These are phyloP conservation scores for Daedaleopsis nitida DNA, from an alignment of 768 basidiomycete genomes.

Conservation along the genomic window DNA sequence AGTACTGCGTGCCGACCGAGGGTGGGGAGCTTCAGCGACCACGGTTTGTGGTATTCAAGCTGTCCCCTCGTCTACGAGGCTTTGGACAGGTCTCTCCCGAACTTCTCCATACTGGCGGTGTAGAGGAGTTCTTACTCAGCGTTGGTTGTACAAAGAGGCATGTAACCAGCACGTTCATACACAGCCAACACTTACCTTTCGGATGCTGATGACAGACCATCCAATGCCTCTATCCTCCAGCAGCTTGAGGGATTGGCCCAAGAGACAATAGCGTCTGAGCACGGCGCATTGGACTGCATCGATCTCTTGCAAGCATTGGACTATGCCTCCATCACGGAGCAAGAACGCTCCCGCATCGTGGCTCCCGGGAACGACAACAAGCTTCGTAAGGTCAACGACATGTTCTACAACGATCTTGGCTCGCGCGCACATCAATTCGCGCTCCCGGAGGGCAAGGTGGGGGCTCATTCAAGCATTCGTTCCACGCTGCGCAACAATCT, in stretches of 20 bases:
- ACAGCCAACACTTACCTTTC: not conserved
- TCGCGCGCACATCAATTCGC: not conserved
- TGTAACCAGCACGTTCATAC: not conserved
- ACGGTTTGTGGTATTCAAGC: not conserved
- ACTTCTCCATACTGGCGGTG: conserved; percentile 14
- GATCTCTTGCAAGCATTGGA: not conserved
- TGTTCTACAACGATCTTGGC: conserved; percentile 20
- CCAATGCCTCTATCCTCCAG: not conserved
- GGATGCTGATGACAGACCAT: not conserved
- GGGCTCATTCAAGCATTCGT: conserved; percentile 11
- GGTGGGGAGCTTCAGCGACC: not conserved
- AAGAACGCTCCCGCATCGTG: conserved; percentile 21
- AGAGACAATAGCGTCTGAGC: not conserved
- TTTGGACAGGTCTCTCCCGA: conserved; percentile 25
- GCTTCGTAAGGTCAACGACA: not conserved
- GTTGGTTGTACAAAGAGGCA: conserved; percentile 45
- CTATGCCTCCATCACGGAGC: conserved; percentile 14
- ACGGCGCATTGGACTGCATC: not conserved
- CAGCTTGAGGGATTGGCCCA: not conserved
- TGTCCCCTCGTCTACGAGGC: conserved; percentile 23
- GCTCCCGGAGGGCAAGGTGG: not conserved
- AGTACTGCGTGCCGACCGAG: not conserved
- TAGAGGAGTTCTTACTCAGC: conserved; percentile 25
- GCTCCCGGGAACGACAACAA: conserved; percentile 6
- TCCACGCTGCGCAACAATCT: conserved; percentile 17